Conservation (phyloP, 176 grass and related monocot species). For the Aegilops tauschii region DNA sequence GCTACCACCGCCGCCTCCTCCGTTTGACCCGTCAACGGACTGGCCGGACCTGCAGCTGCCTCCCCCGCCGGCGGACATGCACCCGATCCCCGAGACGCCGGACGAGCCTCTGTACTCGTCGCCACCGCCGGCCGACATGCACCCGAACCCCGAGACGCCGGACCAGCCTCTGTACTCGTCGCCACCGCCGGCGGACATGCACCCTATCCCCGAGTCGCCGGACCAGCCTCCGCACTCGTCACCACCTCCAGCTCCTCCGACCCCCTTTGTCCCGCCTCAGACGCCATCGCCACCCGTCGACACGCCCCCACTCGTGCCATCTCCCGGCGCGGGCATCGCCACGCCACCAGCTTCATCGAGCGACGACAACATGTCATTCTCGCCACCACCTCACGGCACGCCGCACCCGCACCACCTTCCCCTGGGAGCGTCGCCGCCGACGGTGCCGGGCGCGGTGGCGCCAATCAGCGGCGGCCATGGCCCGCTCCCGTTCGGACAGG, state of each 20-base stretch:
- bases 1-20: background rate
- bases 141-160: background rate
- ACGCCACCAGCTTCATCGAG: constrained; percentile 12
- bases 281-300: constrained; percentile 26
- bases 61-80: constrained; percentile 10
- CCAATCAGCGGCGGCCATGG: constrained; percentile 25
- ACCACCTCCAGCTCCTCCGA: constrained; percentile 19
- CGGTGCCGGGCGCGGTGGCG: constrained; percentile 23
- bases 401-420: constrained; percentile 33
- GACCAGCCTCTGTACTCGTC: background rate
- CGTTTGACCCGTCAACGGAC: background rate
- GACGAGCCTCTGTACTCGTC: constrained; percentile 2
- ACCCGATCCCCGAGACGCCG: constrained; percentile 4
- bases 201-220: constrained; percentile 19
- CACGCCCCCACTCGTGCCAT: background rate
- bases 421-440: constrained; percentile 5
- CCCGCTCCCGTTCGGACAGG: constrained; percentile 23
- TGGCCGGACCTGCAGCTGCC: constrained; percentile 7
- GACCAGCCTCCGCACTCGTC: constrained; percentile 32
- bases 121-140: constrained; percentile 4
- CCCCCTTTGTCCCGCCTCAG: background rate
- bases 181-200: background rate
- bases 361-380: background rate
- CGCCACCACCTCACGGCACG: constrained; percentile 12
- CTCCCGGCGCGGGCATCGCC: background rate